Conservation (phyloP, 2,329 filamentous ascomycete genomes). For the Claviceps spartinae region DNA sequence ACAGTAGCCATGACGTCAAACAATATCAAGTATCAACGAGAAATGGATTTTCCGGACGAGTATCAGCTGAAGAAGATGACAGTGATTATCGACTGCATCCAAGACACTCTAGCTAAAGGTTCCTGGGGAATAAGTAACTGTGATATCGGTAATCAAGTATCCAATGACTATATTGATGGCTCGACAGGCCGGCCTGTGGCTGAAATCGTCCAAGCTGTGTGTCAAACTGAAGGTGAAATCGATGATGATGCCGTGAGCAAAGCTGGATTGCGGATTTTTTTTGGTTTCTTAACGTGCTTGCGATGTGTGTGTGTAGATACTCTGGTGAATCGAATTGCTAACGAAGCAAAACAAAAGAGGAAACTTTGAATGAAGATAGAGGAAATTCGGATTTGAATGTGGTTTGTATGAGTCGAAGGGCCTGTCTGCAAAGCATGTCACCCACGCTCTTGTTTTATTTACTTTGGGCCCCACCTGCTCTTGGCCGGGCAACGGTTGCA, state of each 20-base stretch:
- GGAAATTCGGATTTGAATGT: conserved; percentile 9
- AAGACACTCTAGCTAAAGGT: conserved; percentile 47
- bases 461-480: conserved; percentile 23
- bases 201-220: conserved; percentile 26
- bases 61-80: conserved; percentile 28
- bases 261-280: conserved; percentile 23
- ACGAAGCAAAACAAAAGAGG: conserved; percentile 1
- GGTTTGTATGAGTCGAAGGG: conserved; percentile 15
- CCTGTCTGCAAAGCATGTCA: conserved; percentile 6
- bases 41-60: conserved; percentile 22
- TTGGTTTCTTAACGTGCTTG: neutral
- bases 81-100: conserved; percentile 35
- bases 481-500: conserved; percentile 23
- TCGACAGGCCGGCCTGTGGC: conserved; percentile 22
- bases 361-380: neutral
- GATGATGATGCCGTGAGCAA: conserved; percentile 14
- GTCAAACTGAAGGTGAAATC: conserved; percentile 24
- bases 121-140: conserved; percentile 38
- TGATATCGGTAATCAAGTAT: conserved; percentile 25
- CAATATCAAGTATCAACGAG: conserved; percentile 9
- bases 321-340: conserved; percentile 7
- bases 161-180: conserved; percentile 33
- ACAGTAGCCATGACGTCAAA: conserved; percentile 60
- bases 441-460: conserved; percentile 30
- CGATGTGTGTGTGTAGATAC: neutral